These are phyloP conservation scores for Sporopachydermia lactativora DNA, from an alignment of 805 yeast genomes.

Conservation along the genomic window DNA sequence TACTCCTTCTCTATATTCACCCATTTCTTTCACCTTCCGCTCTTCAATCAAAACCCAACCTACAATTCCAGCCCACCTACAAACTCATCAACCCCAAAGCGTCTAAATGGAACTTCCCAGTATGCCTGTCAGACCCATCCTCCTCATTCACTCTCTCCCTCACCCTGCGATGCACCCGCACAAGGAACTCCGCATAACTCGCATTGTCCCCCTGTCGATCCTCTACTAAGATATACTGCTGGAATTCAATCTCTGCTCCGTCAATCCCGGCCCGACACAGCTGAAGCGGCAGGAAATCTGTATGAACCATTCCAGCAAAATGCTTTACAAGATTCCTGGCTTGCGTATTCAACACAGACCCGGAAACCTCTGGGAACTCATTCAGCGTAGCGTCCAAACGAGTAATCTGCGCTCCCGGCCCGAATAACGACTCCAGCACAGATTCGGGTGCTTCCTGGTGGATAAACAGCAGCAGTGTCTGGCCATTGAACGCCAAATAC, in stretches of 20 bases:
- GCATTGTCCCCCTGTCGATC: slow-evolving; percentile 46
- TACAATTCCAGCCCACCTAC: no score
- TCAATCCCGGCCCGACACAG: slow-evolving; percentile 55
- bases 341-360: slow-evolving; percentile 51
- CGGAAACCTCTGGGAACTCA: slow-evolving; percentile 51
- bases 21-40: no score
- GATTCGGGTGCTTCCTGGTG: slow-evolving; percentile 54
- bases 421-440: slow-evolving; percentile 64
- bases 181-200: slow-evolving; percentile 53
- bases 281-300: slow-evolving; percentile 34
- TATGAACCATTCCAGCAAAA: slow-evolving; percentile 29
- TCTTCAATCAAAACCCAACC: no score
- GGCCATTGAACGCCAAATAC: slow-evolving; percentile 63
- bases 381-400: slow-evolving; percentile 35
- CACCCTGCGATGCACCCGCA: slow-evolving; percentile 52
- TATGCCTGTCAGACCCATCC: slow-evolving; percentile 8
- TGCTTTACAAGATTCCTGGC: slow-evolving; percentile 48
- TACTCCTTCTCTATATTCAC: no score
- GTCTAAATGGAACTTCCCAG: not conserved
- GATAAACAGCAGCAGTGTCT: slow-evolving; percentile 43
- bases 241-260: slow-evolving; percentile 40
- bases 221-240: slow-evolving; percentile 47
- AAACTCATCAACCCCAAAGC: slow-evolving; percentile 1
- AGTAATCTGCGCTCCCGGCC: slow-evolving; percentile 28
- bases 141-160: slow-evolving; percentile 39